Conservation (phyloP, 1,139 yeast species). For the Lizanozyma gosingica region DNA sequence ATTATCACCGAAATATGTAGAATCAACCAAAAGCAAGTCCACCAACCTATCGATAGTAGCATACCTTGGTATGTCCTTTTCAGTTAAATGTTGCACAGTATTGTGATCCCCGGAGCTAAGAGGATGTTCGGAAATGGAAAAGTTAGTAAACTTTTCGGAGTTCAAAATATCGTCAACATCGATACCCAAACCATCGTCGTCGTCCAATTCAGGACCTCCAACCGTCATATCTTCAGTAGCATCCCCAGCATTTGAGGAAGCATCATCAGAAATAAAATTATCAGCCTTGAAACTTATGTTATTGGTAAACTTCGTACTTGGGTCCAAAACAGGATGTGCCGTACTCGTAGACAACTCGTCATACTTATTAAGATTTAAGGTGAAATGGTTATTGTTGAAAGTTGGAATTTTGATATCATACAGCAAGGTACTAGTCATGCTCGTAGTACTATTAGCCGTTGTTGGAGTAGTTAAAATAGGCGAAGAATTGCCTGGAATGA, state of each 20-base stretch:
- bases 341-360: constrained; percentile 20
- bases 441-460: not conserved
- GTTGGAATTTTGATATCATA: constrained; percentile 18
- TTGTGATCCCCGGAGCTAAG: constrained; percentile 6
- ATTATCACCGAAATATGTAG: constrained; percentile 27
- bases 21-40: constrained; percentile 34
- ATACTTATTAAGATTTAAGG: constrained; percentile 26
- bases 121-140: constrained; percentile 14
- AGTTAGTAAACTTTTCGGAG: constrained; percentile 32
- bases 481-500: not conserved
- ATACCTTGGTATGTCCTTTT: constrained; percentile 30
- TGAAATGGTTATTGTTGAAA: constrained; percentile 32
- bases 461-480: not conserved
- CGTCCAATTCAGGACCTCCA: constrained; percentile 26
- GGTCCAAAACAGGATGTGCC: not conserved
- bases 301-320: not conserved
- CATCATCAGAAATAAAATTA: constrained; percentile 20
- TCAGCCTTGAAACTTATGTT: constrained; percentile 24
- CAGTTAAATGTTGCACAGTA: not conserved
- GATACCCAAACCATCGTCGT: constrained; percentile 33
- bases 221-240: constrained; percentile 8
- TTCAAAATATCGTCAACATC: constrained; percentile 39
- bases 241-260: constrained; percentile 15
- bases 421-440: not conserved
- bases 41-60: constrained; percentile 33